Evolutionary conservation across 352 stramenopile genomes (phyloP), one percentile per base, ranked within the genome.

Genomic region (Phytophthora nicotianae): DNA sequence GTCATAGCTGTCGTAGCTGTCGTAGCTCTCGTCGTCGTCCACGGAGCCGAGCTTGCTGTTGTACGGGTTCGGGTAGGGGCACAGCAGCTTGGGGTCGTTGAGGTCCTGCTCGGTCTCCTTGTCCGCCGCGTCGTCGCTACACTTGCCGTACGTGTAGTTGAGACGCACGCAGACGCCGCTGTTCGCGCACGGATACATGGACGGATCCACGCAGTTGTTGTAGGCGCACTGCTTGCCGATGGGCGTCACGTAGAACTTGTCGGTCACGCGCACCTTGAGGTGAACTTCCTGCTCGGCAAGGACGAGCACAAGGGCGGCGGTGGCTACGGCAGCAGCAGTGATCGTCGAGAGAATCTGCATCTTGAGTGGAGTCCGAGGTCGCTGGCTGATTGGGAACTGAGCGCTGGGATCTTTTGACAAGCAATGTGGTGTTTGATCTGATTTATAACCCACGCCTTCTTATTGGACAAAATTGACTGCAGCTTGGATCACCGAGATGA

Each of bases 211-310:
- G 42, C 65, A 77, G 54, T 50, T 75, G 65, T 88, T 77, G 68
- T 83, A 90, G 24, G 76, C 74, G 66, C 81, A 88, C 53, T 84
- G 81, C 16, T 79, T 26, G 58, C 81, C 81, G 38, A 86, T 62
- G 14, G 73, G 65, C 45, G 72, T 83, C 51, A 89, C 68, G 68
- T 82, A 83, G 50, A 89, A 72, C 63, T 86, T 86, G 57, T 72
- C 38, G 24, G 68, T 58, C 54, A 81, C 51, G 48, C 62, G 66
- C 49, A 85, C 21, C 40, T 75, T 68, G 19, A 86, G 55, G 52
- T 76, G 61, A n/a, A 66, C 65, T 33, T 71, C 27, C 29, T 81
- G 66, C 37, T 75, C 66, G 7, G 64, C 68, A 33, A 65, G 35
- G 3, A 74, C 61, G 14, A 72, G 38, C 14, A 40, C 57, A 2